Conservation (phyloP, 257 asterid genomes). For the Penstemon newberryi region DNA sequence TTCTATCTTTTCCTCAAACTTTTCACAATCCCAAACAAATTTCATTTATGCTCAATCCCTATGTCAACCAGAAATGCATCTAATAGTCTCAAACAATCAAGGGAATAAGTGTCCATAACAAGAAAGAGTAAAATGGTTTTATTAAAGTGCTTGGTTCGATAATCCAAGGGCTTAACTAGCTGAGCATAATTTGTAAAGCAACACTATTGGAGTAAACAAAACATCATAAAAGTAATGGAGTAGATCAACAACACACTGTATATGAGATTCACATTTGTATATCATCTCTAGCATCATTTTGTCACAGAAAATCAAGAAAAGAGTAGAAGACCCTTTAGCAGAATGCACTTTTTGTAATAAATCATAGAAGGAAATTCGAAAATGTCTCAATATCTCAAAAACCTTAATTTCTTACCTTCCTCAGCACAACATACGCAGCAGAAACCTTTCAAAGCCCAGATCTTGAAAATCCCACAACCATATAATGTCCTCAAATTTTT, state of each 20-base stretch:
- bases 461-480: conserved; percentile 55
- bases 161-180: background rate
- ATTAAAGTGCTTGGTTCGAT: background rate
- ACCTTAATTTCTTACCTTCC: conserved; percentile 41
- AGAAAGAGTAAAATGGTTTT: background rate
- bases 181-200: background rate
- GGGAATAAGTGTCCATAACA: background rate
- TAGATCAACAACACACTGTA: conserved; percentile 33
- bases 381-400: conserved; percentile 5
- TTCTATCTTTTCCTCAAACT: background rate
- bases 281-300: conserved; percentile 26
- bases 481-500: conserved; percentile 24
- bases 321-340: conserved; percentile 5
- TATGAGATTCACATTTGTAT: conserved; percentile 35
- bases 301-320: conserved; percentile 19
- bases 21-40: conserved; percentile 8
- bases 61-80: conserved; percentile 1
- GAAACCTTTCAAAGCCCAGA: conserved; percentile 51
- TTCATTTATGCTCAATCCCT: background rate
- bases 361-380: background rate
- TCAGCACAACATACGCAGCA: conserved; percentile 31
- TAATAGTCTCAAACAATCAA: background rate
- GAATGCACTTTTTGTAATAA: conserved; percentile 9
- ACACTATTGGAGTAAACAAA: conserved; percentile 9
- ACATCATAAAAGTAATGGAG: conserved; percentile 23